Conservation (phyloP, 2,329 filamentous ascomycete genomes). For the Monosporascus sp. region DNA sequence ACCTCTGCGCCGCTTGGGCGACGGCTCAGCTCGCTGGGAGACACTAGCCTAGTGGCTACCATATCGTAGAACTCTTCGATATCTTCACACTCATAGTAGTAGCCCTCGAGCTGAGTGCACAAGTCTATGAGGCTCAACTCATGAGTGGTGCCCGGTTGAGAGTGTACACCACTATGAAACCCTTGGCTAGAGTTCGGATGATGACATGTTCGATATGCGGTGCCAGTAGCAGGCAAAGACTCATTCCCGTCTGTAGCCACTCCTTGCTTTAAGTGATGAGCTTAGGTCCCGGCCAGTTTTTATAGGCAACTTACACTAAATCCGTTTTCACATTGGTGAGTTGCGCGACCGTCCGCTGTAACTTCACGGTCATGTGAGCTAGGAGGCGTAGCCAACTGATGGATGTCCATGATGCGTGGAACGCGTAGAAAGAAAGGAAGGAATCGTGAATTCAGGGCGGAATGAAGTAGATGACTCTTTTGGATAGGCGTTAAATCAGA, state of each 20-base stretch:
- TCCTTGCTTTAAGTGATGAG: no score
- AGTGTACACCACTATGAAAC: neutral
- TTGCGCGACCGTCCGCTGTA: neutral
- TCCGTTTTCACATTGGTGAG: neutral
- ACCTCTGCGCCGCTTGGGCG: neutral
- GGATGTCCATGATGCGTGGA: neutral
- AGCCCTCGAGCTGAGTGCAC: constrained; percentile 6
- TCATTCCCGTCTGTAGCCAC: no score
- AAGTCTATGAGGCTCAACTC: constrained; percentile 6
- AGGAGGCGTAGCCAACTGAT: neutral
- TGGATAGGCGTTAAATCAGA: no score
- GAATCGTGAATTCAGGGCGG: neutral
- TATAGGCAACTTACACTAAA: neutral
- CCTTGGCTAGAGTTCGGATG: neutral
- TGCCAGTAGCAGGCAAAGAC: no score
- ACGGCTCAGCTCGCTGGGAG: neutral
- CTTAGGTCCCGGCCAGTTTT: no score
- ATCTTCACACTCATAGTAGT: constrained; percentile 4
- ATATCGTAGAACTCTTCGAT: constrained; percentile 3
- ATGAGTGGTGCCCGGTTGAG: neutral
- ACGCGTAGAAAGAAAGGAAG: neutral
- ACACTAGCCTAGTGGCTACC: constrained; percentile 1
- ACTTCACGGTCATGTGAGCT: neutral
- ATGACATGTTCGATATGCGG: neutral
- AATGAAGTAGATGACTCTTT: no score